Evolutionary conservation across 257 asterid genomes (phyloP).

Genomic region (Agastache rugosa): DNA sequence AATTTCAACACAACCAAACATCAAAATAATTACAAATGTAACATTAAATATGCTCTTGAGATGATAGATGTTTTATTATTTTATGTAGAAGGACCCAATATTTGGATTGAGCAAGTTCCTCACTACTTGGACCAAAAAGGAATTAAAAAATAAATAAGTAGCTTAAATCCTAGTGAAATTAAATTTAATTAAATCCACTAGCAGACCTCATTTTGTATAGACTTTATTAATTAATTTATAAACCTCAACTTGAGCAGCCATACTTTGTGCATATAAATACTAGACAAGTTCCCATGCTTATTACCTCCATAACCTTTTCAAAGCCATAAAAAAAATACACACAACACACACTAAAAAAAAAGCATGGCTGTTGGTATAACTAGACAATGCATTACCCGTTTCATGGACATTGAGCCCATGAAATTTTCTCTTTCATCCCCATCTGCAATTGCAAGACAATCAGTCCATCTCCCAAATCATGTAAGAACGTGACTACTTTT

Average conservation of each 20-base stretch:
- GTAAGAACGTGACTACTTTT: constrained; percentile 40
- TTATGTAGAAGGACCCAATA: not conserved
- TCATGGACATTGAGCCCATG: constrained; percentile 51
- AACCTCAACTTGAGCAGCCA: not conserved
- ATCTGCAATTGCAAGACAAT: constrained; percentile 45
- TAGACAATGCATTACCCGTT: constrained; percentile 46
- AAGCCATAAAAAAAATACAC: not conserved
- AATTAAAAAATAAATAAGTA: not conserved
- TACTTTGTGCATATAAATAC: constrained; percentile 26
- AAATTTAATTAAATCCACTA: not conserved
- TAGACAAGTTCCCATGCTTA: constrained; percentile 14
- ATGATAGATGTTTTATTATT: too few species aligned
- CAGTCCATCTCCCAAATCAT: constrained; percentile 45
- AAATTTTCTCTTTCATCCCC: constrained; percentile 50
- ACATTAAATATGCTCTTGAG: too few species aligned
- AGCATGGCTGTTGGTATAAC: constrained; percentile 45
- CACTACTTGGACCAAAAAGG: not conserved
- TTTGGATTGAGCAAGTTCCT: not conserved
- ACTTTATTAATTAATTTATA: not conserved
- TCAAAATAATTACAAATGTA: too few species aligned
- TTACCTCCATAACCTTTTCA: constrained; percentile 14
- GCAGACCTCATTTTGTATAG: not conserved
- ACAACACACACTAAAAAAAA: constrained; percentile 12
- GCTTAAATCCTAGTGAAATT: not conserved
- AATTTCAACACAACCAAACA: too few species aligned